Evolutionary conservation across 2,329 filamentous ascomycete genomes (phyloP).

Genomic region (Dendryphion nanum): DNA sequence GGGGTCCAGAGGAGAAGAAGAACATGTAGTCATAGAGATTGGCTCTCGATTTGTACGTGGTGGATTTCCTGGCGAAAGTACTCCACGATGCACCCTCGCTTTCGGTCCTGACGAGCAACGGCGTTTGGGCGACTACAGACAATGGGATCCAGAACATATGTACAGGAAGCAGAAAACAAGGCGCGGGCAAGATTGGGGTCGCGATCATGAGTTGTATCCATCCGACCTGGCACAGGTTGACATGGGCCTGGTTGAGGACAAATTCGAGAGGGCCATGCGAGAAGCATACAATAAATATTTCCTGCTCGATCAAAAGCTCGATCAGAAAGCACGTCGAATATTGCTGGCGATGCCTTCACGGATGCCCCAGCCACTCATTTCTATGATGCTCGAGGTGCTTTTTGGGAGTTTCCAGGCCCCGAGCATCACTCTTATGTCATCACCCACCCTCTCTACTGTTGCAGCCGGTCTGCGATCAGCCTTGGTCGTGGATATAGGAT

Average conservation of each 20-base stretch:
- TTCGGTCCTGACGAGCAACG: constrained; percentile 76
- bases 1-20: constrained; percentile 64
- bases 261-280: constrained; percentile 77
- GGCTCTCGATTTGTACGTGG: constrained; percentile 75
- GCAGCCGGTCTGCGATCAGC: constrained; percentile 84
- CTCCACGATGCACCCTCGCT: constrained; percentile 67
- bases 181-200: constrained; percentile 58
- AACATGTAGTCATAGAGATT: constrained; percentile 82
- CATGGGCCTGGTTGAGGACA: constrained; percentile 78
- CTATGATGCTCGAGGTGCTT: constrained; percentile 70
- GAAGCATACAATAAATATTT: constrained; percentile 79
- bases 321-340: constrained; percentile 72
- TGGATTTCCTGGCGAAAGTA: constrained; percentile 82
- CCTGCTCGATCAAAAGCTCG: constrained; percentile 66
- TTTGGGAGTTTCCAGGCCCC: constrained; percentile 81
- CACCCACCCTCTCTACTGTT: constrained; percentile 69
- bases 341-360: constrained; percentile 74
- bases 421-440: constrained; percentile 75
- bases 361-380: constrained; percentile 75
- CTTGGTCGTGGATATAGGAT: constrained; percentile 85
- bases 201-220: constrained; percentile 72
- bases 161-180: constrained; percentile 50
- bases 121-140: constrained; percentile 77
- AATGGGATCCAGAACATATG: constrained; percentile 59
- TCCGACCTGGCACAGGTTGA: constrained; percentile 72